Evolutionary conservation across 768 basidiomycete species (phyloP).

Genomic region (Collybia mongolica): DNA sequence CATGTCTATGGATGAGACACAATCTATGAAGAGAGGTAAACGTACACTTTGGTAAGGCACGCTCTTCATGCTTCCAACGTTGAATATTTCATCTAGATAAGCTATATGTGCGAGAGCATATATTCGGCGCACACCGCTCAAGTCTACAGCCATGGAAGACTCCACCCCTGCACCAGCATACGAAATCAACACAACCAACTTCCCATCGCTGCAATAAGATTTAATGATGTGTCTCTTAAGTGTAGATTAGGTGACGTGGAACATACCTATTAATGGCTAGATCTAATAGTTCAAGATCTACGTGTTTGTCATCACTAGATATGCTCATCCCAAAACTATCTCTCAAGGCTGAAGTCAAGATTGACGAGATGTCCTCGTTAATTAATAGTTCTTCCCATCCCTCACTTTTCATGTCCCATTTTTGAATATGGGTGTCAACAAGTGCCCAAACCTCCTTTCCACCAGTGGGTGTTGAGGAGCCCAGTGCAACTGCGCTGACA

Average conservation of each 20-base stretch:
- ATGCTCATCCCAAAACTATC: slow-evolving; percentile 34
- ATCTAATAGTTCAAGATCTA: slow-evolving; percentile 78
- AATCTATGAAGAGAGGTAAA: neutral
- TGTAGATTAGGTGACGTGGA: slow-evolving; percentile 2
- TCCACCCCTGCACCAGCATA: slow-evolving; percentile 59
- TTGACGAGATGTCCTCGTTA: slow-evolving; percentile 54
- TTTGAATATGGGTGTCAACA: slow-evolving; percentile 65
- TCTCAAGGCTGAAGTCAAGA: slow-evolving; percentile 48
- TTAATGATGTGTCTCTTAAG: slow-evolving; percentile 5
- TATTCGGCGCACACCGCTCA: slow-evolving; percentile 51
- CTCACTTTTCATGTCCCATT: slow-evolving; percentile 66
- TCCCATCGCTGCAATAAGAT: slow-evolving; percentile 37
- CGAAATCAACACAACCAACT: slow-evolving; percentile 64
- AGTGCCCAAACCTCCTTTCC: slow-evolving; percentile 66
- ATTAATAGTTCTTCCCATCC: slow-evolving; percentile 67
- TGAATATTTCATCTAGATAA: slow-evolving; percentile 38
- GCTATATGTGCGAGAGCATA: slow-evolving; percentile 61
- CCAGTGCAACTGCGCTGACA: slow-evolving; percentile 62
- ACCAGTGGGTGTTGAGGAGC: slow-evolving; percentile 35
- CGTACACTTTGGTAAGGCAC: slow-evolving; percentile 79
- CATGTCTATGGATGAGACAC: neutral
- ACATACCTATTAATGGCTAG: slow-evolving; percentile 57
- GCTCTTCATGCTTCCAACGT: slow-evolving; percentile 46
- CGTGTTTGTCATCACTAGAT: slow-evolving; percentile 38
- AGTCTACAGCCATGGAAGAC: slow-evolving; percentile 32